Base-by-base conservation (phyloP, 1,284 basidiomycete species). In the Malassezia obtusa region DNA sequence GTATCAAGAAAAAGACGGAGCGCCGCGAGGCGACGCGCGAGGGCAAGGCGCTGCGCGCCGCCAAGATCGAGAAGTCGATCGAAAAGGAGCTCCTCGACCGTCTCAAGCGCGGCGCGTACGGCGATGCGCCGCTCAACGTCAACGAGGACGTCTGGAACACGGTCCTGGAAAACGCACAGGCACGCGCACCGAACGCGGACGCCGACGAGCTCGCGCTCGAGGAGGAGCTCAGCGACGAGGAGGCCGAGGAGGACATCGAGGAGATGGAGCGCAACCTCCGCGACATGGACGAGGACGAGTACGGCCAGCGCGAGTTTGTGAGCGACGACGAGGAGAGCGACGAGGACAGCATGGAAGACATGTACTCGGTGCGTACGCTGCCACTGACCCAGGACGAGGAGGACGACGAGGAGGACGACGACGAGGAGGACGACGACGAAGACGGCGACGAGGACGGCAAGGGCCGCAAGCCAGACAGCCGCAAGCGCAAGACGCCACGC, bases 1-100 rank as follows among this genome's bases (percentile, higher is more conserved):
- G 89, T 4, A 84, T 96, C 61, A 96, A 96, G 79, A 94, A 96
- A 77, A 99, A 98, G 76, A 81, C 90, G 9, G 92, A 98, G 64
- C 80, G 91, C n/a, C 82, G 94, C 41, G 94, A 98, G 76, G 81
- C 86, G 4, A 85, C 84, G 4, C 83, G 91, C 52, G 94, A 99
- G 77, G 83, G 85, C 55, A 99, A 99, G 76, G 94, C 94, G 1
- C 82, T 99, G 17, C 85, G 92, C 87, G 12, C 90, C 84, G 67
- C 83, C 9, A 50, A 60, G 44, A 55, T 99, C 36, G 94, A 98
- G 75, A 86, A 84, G 60, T 86, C 86, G 11, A 95, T 99, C 67
- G 88, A 96, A 75, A 90, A 89, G 73, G 94, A 98, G 75, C 82
- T 98, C 24, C 83, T 99, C 45, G 89, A 92, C 61, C 85, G 94